Evolutionary conservation across 179 eudicot genomes (phyloP).

Genomic region (Sideroxylon spinosum): DNA sequence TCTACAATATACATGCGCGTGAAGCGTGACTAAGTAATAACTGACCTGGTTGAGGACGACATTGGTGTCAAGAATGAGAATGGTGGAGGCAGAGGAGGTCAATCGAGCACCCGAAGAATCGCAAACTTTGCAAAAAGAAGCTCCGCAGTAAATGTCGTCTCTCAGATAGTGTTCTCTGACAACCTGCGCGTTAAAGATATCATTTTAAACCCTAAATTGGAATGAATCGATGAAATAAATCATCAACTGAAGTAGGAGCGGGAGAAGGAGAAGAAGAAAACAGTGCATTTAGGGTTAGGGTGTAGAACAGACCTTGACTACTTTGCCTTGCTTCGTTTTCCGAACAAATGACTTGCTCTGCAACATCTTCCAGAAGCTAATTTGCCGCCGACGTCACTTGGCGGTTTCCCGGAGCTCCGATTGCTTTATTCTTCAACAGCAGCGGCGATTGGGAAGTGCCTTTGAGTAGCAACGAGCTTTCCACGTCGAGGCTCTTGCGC

Average conservation of each 20-base stretch:
- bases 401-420: not conserved
- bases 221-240: not conserved
- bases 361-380: conserved; percentile 38
- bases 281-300: conserved; percentile 14
- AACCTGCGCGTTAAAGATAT: conserved; percentile 33
- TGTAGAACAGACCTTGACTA: conserved; percentile 45
- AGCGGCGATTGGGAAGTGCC: not conserved
- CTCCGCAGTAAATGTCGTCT: conserved; percentile 92
- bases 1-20: no score
- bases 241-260: not conserved
- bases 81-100: conserved; percentile 41
- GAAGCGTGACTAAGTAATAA: not conserved
- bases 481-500: no score
- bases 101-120: conserved; percentile 58
- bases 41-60: conserved; percentile 88
- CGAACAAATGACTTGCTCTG: conserved; percentile 70
- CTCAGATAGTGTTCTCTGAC: conserved; percentile 88
- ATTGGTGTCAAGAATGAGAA: conserved; percentile 73
- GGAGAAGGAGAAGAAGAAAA: not conserved
- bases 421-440: not conserved
- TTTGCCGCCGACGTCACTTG: not conserved
- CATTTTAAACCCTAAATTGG: not conserved
- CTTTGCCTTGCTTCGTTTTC: conserved; percentile 78
- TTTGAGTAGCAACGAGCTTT: no score
- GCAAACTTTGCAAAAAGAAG: conserved; percentile 58